Conservation (phyloP, 2,329 filamentous ascomycete genomes). For the Leptographium wingfieldii region DNA sequence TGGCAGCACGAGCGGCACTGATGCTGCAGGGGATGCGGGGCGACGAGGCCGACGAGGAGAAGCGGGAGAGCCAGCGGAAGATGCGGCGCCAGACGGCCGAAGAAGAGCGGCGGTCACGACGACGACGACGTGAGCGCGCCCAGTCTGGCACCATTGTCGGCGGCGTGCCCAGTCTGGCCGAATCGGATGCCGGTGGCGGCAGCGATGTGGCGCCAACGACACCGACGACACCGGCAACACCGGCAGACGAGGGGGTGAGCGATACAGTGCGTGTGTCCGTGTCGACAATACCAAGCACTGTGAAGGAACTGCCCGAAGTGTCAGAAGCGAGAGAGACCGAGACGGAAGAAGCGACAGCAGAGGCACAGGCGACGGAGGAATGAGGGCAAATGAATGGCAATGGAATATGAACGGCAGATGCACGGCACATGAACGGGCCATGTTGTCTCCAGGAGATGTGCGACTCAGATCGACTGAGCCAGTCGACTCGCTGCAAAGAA, state of each 20-base stretch:
- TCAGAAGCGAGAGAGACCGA: neutral
- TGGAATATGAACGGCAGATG: too few species aligned
- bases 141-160: slow-evolving; percentile 18
- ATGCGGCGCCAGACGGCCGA: slow-evolving; percentile 60
- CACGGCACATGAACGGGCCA: too few species aligned
- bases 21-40: slow-evolving; percentile 71
- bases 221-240: too few species aligned
- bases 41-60: slow-evolving; percentile 41
- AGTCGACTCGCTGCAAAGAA: neutral
- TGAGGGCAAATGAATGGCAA: neutral
- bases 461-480: too few species aligned
- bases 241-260: too few species aligned
- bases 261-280: neutral
- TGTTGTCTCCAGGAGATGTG: too few species aligned
- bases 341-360: neutral
- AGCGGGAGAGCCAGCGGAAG: slow-evolving; percentile 48
- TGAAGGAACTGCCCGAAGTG: neutral
- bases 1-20: slow-evolving; percentile 73
- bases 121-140: slow-evolving; percentile 53
- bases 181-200: neutral
- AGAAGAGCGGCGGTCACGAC: slow-evolving; percentile 57
- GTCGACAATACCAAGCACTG: neutral
- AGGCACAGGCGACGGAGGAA: neutral
- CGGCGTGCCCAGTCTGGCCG: neutral
- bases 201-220: too few species aligned